Evolutionary conservation across 805 yeast genomes (phyloP).

Genomic region (Gaillardinia entomophila): DNA sequence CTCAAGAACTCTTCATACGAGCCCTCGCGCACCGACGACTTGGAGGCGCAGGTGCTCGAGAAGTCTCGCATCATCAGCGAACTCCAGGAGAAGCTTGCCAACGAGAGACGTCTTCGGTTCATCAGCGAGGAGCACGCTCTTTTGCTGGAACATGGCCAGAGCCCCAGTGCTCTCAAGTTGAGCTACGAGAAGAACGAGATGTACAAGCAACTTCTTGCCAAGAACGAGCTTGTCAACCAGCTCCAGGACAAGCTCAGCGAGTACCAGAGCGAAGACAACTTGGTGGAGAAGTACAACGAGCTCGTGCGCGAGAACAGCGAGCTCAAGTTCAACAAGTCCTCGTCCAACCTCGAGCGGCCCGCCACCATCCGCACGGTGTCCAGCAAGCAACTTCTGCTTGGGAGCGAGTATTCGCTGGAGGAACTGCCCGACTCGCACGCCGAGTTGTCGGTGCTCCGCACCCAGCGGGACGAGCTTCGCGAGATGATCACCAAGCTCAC

Average conservation of each 20-base stretch:
- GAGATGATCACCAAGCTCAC: slow-evolving; percentile 34
- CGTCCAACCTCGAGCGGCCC: not conserved
- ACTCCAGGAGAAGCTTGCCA: slow-evolving; percentile 51
- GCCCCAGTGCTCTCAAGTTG: slow-evolving; percentile 51
- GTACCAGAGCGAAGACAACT: slow-evolving; percentile 20
- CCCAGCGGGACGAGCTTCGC: slow-evolving; percentile 37
- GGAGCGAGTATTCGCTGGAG: not conserved
- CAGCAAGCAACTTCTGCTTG: not conserved
- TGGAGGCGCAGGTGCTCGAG: slow-evolving; percentile 20
- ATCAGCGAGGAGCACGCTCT: slow-evolving; percentile 69
- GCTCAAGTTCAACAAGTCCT: slow-evolving; percentile 27
- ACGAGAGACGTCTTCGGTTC: slow-evolving; percentile 60
- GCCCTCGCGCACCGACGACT: not conserved
- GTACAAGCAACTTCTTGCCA: slow-evolving; percentile 39
- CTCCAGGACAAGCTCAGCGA: slow-evolving; percentile 42
- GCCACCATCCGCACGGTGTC: not conserved
- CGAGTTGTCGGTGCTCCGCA: slow-evolving; percentile 6
- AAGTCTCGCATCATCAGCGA: slow-evolving; percentile 37
- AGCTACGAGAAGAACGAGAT: slow-evolving; percentile 52
- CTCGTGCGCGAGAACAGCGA: slow-evolving; percentile 36
- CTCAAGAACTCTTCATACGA: slow-evolving; percentile 13
- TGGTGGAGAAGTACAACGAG: slow-evolving; percentile 35
- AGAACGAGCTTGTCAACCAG: slow-evolving; percentile 44
- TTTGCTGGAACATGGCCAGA: slow-evolving; percentile 45
- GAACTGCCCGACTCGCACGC: not conserved